A percentile compares a stretch with the other conserved stretches of the same genome.
Conservation (phyloP, 768 basidiomycete species). For the Sarcodon aspratus region DNA sequence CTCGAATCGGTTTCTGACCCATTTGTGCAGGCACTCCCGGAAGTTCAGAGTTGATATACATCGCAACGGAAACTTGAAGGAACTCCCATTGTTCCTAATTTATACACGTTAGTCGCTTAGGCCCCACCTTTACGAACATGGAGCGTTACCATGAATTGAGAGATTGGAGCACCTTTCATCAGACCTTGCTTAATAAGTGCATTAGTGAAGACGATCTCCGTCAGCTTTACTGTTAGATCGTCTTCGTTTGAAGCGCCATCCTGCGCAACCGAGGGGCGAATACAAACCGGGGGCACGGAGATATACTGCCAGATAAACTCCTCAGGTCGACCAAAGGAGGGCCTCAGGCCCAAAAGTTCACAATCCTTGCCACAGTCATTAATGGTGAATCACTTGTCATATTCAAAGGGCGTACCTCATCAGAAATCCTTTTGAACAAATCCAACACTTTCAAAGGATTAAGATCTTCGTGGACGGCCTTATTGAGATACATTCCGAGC, state of each 20-base stretch:
- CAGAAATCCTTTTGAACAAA: slow-evolving; percentile 84
- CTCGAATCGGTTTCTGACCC: slow-evolving; percentile 91
- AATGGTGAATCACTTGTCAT: neutral
- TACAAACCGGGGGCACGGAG: slow-evolving; percentile 95
- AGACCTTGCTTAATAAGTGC: slow-evolving; percentile 86
- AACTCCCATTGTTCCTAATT: slow-evolving; percentile 96
- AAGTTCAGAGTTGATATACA: slow-evolving; percentile 97
- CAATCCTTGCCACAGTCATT: slow-evolving; percentile 53
- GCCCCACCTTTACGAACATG: slow-evolving; percentile 2
- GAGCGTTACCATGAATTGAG: slow-evolving; percentile 69
- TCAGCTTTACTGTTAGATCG: slow-evolving; percentile 93
- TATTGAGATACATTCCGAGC: slow-evolving; percentile 71
- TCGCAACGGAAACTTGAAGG: slow-evolving; percentile 85
- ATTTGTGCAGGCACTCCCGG: slow-evolving; percentile 85
- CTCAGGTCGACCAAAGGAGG: slow-evolving; percentile 84
- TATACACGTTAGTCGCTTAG: slow-evolving; percentile 1
- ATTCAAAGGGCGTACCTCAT: slow-evolving; percentile 46
- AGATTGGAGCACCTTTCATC: slow-evolving; percentile 76
- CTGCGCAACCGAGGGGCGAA: slow-evolving; percentile 93
- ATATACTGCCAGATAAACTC: slow-evolving; percentile 99
- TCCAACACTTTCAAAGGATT: slow-evolving; percentile 92
- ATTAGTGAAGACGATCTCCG: slow-evolving; percentile 93
- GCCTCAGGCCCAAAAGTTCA: slow-evolving; percentile 86
- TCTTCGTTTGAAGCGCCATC: slow-evolving; percentile 99
- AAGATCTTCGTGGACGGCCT: slow-evolving; percentile 84